These are phyloP conservation scores for Melampsora occidentalis DNA, from an alignment of 1,284 basidiomycete genomes.

Conservation along the genomic window DNA sequence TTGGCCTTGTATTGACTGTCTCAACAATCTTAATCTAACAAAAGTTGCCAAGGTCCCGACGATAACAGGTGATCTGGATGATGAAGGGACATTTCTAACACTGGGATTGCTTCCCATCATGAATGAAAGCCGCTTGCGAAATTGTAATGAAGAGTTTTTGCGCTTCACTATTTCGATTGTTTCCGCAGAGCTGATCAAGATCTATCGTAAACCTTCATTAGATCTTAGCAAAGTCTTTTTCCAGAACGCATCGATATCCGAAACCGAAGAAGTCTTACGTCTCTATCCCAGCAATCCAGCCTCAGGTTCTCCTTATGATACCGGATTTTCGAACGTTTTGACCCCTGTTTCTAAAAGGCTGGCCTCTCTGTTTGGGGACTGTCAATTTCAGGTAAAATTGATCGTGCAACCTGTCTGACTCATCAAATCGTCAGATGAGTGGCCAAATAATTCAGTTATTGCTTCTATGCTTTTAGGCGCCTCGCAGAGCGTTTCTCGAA, in stretches of 20 bases:
- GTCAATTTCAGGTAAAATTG: background rate
- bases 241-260: background rate
- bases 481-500: background rate
- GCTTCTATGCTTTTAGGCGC: background rate
- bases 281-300: conserved; percentile 3
- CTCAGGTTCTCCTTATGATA: conserved; percentile 2
- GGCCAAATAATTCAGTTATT: too few species aligned
- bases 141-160: background rate
- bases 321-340: background rate
- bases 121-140: background rate
- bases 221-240: background rate
- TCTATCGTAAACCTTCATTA: background rate
- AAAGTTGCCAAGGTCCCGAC: background rate
- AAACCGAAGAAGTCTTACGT: background rate
- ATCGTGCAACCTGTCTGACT: background rate
- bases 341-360: conserved; percentile 7
- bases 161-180: too few species aligned
- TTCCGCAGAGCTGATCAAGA: too few species aligned
- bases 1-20: too few species aligned
- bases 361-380: background rate
- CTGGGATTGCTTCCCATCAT: background rate
- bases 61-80: conserved; percentile 6
- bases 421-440: background rate
- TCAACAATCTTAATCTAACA: too few species aligned
- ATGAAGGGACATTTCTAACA: conserved; percentile 6